A percentile compares a stretch with the other conserved stretches of the same genome.
Evolutionary conservation across 2,329 filamentous ascomycete species (phyloP).

Genomic region (Talaromyces pinophilus): DNA sequence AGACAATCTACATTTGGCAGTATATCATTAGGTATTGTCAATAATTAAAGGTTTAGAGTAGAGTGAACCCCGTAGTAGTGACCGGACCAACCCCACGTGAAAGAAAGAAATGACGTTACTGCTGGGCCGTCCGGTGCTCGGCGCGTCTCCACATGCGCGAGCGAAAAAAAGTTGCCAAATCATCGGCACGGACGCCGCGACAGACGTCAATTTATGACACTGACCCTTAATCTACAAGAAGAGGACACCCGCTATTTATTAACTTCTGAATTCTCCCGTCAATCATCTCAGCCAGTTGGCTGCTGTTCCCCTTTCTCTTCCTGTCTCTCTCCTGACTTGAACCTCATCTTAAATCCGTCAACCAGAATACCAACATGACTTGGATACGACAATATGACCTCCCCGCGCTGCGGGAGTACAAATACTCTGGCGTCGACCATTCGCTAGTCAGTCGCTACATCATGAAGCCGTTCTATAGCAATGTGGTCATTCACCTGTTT

Average conservation of each 20-base stretch:
- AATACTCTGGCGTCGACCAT: slow-evolving; percentile 89
- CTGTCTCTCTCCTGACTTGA: background rate
- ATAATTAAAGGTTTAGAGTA: background rate
- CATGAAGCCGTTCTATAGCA: slow-evolving; percentile 95
- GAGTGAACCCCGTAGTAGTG: no score
- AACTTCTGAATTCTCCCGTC: background rate
- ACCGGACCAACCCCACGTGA: background rate
- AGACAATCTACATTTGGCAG: slow-evolving; percentile 6
- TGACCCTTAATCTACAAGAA: background rate
- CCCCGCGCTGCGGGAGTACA: slow-evolving; percentile 86
- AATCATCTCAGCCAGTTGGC: background rate
- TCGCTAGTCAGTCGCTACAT: slow-evolving; percentile 89
- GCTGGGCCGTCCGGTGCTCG: background rate
- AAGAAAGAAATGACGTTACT: slow-evolving; percentile 2
- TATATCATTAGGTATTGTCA: background rate
- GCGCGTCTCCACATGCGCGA: slow-evolving; percentile 9
- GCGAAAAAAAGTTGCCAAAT: slow-evolving; percentile 13
- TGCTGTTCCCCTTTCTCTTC: background rate
- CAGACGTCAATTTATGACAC: slow-evolving; percentile 12
- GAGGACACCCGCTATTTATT: background rate
- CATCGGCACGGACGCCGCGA: background rate
- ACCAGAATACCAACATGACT: slow-evolving; percentile 62
- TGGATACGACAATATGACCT: slow-evolving; percentile 94
- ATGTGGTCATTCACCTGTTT: slow-evolving; percentile 91
- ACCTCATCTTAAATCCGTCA: background rate